Percentiles rank a stretch among this genome's conserved stretches.
phyloP scores from a whole-genome alignment of 2,329 filamentous ascomycete species.

The Nemania abortiva region DNA sequence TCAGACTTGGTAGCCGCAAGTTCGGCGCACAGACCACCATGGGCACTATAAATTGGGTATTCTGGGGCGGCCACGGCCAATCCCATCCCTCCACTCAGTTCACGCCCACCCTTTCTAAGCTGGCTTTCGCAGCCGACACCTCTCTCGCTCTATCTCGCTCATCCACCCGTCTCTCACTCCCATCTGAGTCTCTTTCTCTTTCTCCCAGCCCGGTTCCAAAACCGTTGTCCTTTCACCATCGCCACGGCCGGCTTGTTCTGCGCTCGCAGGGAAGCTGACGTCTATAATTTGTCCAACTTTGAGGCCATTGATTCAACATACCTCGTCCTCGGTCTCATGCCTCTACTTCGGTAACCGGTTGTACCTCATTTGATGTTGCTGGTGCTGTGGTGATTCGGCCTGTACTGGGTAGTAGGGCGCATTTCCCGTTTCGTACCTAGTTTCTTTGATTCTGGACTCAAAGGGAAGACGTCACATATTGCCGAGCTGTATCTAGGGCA shows the following conservation, averaged over 20 bases:
- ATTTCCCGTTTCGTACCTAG: constrained; percentile 13
- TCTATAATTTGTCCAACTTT: constrained; percentile 14
- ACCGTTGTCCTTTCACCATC: not conserved
- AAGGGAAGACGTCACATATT: constrained; percentile 11
- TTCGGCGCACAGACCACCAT: constrained; percentile 31
- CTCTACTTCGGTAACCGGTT: constrained; percentile 19
- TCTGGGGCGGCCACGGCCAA: constrained; percentile 28
- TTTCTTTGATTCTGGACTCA: constrained; percentile 6
- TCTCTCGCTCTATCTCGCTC: constrained; percentile 39
- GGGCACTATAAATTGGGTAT: constrained; percentile 6
- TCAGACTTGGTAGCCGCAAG: constrained; percentile 33
- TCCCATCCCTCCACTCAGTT: constrained; percentile 33
- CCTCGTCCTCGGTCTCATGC: constrained; percentile 15
- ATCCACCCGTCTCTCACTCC: constrained; percentile 32
- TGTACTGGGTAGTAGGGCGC: constrained; percentile 8
- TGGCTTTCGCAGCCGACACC: constrained; percentile 41
- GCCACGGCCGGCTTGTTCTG: constrained; percentile 1
- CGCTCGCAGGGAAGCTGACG: not conserved
- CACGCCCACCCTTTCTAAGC: constrained; percentile 35
- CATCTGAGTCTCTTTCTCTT: constrained; percentile 30
- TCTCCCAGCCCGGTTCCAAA: not conserved
- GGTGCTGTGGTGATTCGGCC: constrained; percentile 15
- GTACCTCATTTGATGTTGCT: constrained; percentile 13
- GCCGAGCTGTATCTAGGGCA: not conserved
- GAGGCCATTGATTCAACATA: constrained; percentile 14